phyloP scores from a whole-genome alignment of 225 moss, liverwort and hornwort species.

The Pseudoscleropodium purum region DNA sequence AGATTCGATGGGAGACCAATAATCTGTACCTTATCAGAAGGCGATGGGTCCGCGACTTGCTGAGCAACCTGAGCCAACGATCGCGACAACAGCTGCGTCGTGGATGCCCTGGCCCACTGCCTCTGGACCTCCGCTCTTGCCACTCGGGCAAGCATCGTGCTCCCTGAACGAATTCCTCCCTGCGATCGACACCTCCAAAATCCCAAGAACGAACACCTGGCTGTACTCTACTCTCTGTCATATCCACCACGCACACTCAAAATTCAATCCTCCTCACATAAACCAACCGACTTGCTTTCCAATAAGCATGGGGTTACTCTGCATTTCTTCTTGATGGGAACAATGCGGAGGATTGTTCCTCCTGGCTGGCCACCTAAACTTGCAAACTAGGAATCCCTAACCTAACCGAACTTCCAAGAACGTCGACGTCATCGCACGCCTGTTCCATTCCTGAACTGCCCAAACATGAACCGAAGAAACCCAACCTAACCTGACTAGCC shows the following conservation, averaged over 20 bases:
- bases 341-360: background rate
- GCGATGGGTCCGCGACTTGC: conserved; percentile 13
- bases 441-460: background rate
- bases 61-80: conserved; percentile 30
- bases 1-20: background rate
- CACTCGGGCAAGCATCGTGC: conserved; percentile 34
- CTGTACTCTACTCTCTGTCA: background rate
- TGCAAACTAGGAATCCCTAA: background rate
- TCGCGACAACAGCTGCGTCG: conserved; percentile 25
- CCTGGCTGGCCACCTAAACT: background rate
- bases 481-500: background rate
- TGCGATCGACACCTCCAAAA: background rate
- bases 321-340: background rate
- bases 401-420: background rate
- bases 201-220: background rate
- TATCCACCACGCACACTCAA: background rate
- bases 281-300: background rate
- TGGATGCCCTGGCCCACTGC: conserved; percentile 22
- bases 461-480: background rate
- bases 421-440: background rate
- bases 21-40: conserved; percentile 17
- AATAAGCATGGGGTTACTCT: background rate
- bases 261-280: background rate
- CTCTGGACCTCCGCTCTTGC: conserved; percentile 33
- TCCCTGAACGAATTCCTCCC: background rate